Evolutionary conservation across 129 eudicot species (phyloP), one percentile per base, ranked within the genome.

Genomic region (Flaveria ramosissima): DNA sequence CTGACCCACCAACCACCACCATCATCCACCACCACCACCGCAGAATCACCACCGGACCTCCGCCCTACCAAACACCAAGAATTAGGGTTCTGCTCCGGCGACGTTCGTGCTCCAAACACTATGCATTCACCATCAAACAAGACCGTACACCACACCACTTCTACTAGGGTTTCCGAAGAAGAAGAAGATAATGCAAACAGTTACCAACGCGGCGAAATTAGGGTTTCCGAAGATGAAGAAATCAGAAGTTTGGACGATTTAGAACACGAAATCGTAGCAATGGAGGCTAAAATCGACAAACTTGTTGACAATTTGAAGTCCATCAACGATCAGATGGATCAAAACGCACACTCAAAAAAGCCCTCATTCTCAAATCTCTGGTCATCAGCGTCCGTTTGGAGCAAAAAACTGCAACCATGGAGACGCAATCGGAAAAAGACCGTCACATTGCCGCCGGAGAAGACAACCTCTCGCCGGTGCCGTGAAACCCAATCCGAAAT

Each of bases 401-500:
- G 89, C 80, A 90, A 88, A 79, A 88, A 90, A 78, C 83, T 82
- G 88, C 88, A 82, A 8, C 83, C 85, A 4, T 90, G 96, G 96
- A 84, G 87, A 73, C 71, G 70, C 8, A 88, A 88, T 30, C 88
- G 85, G 80, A 90, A 86, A 81, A 88, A 85, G 81, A 77, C 76
- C 23, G 50, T 45, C 46, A 64, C 84, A 85, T 76, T 82, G 82
- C 84, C 86, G 57, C 85, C 80, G 17, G 88, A 81, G 68, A 88
- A 88, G 77, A 83, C 86, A 1, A 78, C 78, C 72, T 76, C 84
- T 27, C 75, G 91, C 83, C 84, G 68, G 42, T 78, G 21, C 78
- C 84, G 88, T 4, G 96, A 90, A 48, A 86, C 93, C 26, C 93
- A 84, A 47, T 88, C 90, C n/a, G 91, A 90, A 74, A 82, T 88